Base-by-base conservation (phyloP, 805 yeast species). In the Cyberlindnera saturnus region DNA sequence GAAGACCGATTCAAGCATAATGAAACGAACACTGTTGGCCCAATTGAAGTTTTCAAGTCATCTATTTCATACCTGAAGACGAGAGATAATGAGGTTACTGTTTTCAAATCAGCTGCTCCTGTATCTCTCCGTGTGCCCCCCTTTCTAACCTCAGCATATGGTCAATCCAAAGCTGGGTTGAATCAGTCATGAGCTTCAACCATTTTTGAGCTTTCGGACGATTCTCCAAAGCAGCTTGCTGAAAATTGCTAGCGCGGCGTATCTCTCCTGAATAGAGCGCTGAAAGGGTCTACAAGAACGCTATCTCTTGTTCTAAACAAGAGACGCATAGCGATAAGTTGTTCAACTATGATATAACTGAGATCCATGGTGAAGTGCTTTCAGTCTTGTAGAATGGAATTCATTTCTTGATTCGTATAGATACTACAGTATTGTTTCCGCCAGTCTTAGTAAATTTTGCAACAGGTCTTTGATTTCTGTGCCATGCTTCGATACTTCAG, bases 101-200 rank as follows among this genome's bases (percentile, higher is more conserved):
- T 60, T 13, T 61, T 60, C 39, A 40, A 62, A 8, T 55, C 69
- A 15, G 47, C 59, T n/a, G 17, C 32, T 10, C 62, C 56, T 3
- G 67, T 59, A 2, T 54, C 61, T n/a, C 46, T 59, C n/a, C 43
- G 46, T 17, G 19, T n/a, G 29, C 2, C 34, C 32, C 2, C 52
- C 40, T 30, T 46, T 11, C 45, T 51, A 7, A 34, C 40, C 18
- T 48, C 57, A 16, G 61, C 63, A 28, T 67, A 67, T 45, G 69
- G 69, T 3, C 54, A 53, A 38, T 62, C 69, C 9, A 67, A 68
- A 48, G 66, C 70, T 10, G 71, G 66, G 29, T 11, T 5, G 54
- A 55, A 28, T 68, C 35, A 43, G 61, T 32, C 11, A 17, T 30
- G 70, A 67, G 40, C 40, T 57, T 16, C 44, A 39, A 15, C 38